Conservation (phyloP, 805 yeast species). For the Metschnikowia matae region DNA sequence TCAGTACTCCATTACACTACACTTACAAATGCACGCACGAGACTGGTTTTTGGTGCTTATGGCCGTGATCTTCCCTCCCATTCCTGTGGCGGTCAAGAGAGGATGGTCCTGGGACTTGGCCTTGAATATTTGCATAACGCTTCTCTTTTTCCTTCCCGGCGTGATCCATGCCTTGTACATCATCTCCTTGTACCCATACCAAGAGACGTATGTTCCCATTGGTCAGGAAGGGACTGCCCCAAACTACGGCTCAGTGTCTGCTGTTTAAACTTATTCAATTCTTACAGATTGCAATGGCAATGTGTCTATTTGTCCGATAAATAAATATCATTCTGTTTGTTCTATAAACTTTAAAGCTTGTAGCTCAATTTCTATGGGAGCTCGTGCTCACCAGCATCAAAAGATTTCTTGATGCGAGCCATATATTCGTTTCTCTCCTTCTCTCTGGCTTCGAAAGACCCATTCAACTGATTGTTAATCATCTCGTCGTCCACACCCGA, state of each 20-base stretch:
- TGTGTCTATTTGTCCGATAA: neutral
- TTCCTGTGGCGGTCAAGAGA: constrained; percentile 70
- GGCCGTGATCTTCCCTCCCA: constrained; percentile 70
- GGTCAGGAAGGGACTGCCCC: constrained; percentile 2
- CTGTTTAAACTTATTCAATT: neutral
- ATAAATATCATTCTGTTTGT: neutral
- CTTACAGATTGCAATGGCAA: neutral
- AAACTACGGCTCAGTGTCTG: constrained; percentile 10
- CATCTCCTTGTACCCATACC: constrained; percentile 64
- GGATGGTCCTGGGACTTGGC: constrained; percentile 64
- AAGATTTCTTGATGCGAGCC: constrained; percentile 3
- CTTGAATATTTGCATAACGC: constrained; percentile 67
- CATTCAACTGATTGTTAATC: constrained; percentile 37
- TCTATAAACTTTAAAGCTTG: neutral
- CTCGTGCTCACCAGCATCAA: constrained; percentile 2
- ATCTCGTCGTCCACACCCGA: constrained; percentile 41
- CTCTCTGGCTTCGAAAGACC: constrained; percentile 29
- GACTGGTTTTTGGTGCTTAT: constrained; percentile 67
- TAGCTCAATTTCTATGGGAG: neutral
- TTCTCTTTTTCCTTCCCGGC: constrained; percentile 74
- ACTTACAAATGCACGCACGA: constrained; percentile 32
- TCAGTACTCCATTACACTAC: neutral
- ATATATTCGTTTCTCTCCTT: constrained; percentile 16
- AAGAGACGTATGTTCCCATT: constrained; percentile 22
- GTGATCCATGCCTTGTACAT: constrained; percentile 75